Percentiles rank a stretch among this genome's conserved stretches.
These are phyloP conservation scores for Schizophyllum commune DNA, from an alignment of 1,284 basidiomycete species.

Conservation along the genomic window DNA sequence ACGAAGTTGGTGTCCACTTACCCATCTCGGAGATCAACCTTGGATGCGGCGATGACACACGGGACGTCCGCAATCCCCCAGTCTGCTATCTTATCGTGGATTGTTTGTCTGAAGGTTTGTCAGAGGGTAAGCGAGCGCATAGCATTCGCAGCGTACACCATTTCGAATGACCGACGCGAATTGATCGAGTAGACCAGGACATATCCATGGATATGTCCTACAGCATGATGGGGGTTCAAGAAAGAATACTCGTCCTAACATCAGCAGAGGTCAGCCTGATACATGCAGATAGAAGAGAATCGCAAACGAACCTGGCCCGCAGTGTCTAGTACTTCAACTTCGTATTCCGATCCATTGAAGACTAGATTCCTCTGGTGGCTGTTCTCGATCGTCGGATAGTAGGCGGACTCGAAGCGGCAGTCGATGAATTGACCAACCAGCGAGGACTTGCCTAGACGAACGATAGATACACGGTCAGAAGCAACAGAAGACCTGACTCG, in stretches of 20 bases:
- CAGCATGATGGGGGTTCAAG: conserved; percentile 42
- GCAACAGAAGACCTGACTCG: conserved; percentile 12
- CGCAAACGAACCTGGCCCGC: conserved; percentile 75
- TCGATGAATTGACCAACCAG: conserved; percentile 46
- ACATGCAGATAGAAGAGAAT: background rate
- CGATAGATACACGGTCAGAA: conserved; percentile 6
- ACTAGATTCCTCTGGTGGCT: conserved; percentile 73
- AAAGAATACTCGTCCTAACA: conserved; percentile 43
- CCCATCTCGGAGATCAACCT: conserved; percentile 78
- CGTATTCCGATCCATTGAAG: conserved; percentile 81
- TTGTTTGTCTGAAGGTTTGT: conserved; percentile 43
- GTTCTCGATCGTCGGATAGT: conserved; percentile 83
- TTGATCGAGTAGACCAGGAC: conserved; percentile 88
- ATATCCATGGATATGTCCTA: conserved; percentile 40
- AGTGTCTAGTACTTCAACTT: conserved; percentile 98
- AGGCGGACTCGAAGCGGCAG: conserved; percentile 41
- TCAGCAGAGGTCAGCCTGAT: conserved; percentile 12
- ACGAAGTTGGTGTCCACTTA: conserved; percentile 27
- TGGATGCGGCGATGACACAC: conserved; percentile 95
- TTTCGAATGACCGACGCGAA: conserved; percentile 89
- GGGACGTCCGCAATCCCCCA: conserved; percentile 87
- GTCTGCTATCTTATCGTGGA: conserved; percentile 97
- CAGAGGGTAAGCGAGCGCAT: background rate
- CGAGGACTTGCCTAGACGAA: conserved; percentile 38
- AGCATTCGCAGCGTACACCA: conserved; percentile 41